phyloP scores from a whole-genome alignment of 2,329 filamentous ascomycete genomes.

The Neonectria punicea region DNA sequence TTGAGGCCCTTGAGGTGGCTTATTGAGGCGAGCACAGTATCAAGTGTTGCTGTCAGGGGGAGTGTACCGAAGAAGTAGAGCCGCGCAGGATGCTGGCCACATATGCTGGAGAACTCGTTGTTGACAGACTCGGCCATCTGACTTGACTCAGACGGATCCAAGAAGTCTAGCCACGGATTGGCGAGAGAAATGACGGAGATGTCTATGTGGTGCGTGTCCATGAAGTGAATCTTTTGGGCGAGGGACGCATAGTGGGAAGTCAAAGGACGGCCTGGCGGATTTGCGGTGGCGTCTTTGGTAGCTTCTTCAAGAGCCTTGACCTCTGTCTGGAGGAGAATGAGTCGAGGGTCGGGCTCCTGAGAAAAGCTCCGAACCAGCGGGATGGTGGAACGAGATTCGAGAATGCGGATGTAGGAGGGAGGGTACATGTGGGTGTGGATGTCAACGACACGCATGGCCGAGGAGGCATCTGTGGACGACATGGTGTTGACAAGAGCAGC shows the following conservation, averaged over 20 bases:
- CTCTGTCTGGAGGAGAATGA: conserved; percentile 71
- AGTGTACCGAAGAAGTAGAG: conserved; percentile 87
- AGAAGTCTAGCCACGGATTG: conserved; percentile 94
- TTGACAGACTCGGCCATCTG: conserved; percentile 76
- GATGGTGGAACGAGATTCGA: conserved; percentile 69
- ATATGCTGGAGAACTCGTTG: conserved; percentile 79
- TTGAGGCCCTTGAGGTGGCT: conserved; percentile 68
- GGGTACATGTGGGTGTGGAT: conserved; percentile 79
- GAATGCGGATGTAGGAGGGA: conserved; percentile 69
- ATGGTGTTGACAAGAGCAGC: conserved; percentile 38
- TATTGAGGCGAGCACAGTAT: conserved; percentile 73
- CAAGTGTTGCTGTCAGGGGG: conserved; percentile 75
- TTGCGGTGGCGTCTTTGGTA: conserved; percentile 63
- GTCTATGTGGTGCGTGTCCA: conserved; percentile 84
- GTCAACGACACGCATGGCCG: conserved; percentile 63
- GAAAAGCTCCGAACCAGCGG: conserved; percentile 77
- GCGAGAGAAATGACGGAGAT: conserved; percentile 88
- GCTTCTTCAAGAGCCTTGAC: conserved; percentile 59
- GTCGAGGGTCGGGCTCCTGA: conserved; percentile 65
- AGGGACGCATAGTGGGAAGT: conserved; percentile 87
- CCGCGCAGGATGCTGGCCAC: conserved; percentile 70
- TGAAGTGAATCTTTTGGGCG: conserved; percentile 83
- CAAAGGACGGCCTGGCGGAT: conserved; percentile 80
- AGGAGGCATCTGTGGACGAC: conserved; percentile 47
- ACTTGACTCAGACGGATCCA: conserved; percentile 69